Base-by-base conservation (phyloP, 257 asterid genomes). In the Euphrasia confusa region DNA sequence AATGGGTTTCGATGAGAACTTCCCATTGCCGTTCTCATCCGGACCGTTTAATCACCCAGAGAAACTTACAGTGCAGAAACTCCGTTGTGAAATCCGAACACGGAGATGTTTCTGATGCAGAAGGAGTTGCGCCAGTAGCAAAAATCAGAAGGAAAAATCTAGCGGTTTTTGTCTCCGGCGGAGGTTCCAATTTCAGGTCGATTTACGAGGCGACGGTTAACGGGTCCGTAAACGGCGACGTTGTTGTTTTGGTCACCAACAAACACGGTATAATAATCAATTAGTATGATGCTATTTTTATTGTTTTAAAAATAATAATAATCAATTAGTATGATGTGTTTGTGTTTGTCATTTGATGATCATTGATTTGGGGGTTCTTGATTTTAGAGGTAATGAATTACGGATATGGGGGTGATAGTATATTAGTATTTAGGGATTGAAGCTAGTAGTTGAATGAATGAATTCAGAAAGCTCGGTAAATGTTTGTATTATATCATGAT, bases 161-260 rank as follows among this genome's bases (percentile, higher is more conserved):
- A 60, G 97, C 94, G 4, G 91, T 92, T 65, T 92, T 92, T 60
- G 96, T 92, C 10, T 92, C 99, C 0, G 99, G 97, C 30, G 94
- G 96, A 45, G 99, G 97, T 72, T 92, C 99, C 62, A 92, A 92
- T 81, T 92, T 92, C 80, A 74, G 79, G 83, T 78, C 97, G 10
- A 79, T 92, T 55, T 75, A 83, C 59, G 84, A 84, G 68, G 95
- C 89, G 2, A 74, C 77, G 32, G 55, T 69, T 54, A 50, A 48
- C 63, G 97, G 96, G 44, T 55, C 68, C 15, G 78, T 88, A 69
- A 69, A 78, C n/a, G 96, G 94, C 26, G 82, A 78, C 13, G 64
- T 83, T 26, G 77, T 58, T 63, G 91, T 83, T 64, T 47, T 88
- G 63, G 94, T 88, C 68, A 78, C 96, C 64, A 78, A 74, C 68